These are phyloP conservation scores for Diutina catenulata DNA, from an alignment of 1,139 yeast species.

Conservation along the genomic window DNA sequence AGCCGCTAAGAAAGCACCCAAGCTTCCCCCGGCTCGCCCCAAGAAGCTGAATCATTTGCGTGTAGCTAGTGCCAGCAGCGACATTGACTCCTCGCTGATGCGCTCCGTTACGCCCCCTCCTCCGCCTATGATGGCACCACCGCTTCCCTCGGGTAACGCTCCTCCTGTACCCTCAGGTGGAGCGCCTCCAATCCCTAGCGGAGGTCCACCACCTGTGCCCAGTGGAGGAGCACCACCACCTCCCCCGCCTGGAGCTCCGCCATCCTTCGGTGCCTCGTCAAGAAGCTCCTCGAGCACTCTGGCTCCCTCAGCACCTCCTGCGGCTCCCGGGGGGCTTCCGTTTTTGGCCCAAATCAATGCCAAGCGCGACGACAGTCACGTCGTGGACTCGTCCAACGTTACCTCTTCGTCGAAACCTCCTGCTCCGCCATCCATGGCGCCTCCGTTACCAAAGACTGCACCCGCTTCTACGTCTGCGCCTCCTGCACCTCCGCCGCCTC, in stretches of 20 bases:
- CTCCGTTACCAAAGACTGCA: no score
- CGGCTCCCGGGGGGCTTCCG: slow-evolving; percentile 21
- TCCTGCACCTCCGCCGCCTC: slow-evolving; percentile 11
- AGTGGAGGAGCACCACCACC: not conserved
- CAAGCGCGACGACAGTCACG: slow-evolving; percentile 33
- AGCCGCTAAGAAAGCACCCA: slow-evolving; percentile 12
- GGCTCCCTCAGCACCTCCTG: slow-evolving; percentile 13
- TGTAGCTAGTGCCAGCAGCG: slow-evolving; percentile 5
- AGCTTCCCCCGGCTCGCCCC: slow-evolving; percentile 15
- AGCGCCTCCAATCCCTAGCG: slow-evolving; percentile 7
- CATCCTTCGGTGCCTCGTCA: slow-evolving; percentile 6
- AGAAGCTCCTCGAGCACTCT: slow-evolving; percentile 7
- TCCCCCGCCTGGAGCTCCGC: slow-evolving; percentile 6
- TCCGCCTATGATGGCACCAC: not conserved
- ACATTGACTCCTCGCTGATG: slow-evolving; percentile 6
- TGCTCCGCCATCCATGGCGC: not conserved
- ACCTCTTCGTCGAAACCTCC: not conserved
- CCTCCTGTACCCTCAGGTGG: slow-evolving; percentile 7
- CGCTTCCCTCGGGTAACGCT: not conserved
- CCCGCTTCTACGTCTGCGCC: slow-evolving; percentile 15
- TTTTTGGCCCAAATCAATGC: slow-evolving; percentile 47
- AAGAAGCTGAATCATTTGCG: slow-evolving; percentile 16
- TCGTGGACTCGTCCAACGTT: not conserved
- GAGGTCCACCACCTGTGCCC: slow-evolving; percentile 7
- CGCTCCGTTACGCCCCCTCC: slow-evolving; percentile 6